phyloP scores from a whole-genome alignment of 345 rosid genomes.

The Hirschfeldia incana region DNA sequence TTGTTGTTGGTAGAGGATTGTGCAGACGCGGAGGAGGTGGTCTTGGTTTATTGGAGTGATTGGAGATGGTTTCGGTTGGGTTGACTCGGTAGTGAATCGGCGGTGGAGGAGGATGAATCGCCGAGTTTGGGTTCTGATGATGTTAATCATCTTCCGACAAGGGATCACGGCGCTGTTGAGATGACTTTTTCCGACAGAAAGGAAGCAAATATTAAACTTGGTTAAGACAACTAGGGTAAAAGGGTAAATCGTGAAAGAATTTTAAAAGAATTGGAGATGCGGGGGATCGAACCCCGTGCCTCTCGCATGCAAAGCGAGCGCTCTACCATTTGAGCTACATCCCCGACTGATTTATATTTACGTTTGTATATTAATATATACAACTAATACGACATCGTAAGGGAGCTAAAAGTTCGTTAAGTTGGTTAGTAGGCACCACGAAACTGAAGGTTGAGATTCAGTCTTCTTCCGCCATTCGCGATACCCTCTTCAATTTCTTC shows the following conservation, averaged over 20 bases:
- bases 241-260: not conserved
- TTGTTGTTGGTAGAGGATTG: slow-evolving; percentile 79
- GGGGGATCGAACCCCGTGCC: slow-evolving; percentile 90
- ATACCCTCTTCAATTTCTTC: slow-evolving; percentile 32
- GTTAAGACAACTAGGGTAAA: not conserved
- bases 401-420: slow-evolving; percentile 24
- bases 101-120: slow-evolving; percentile 14
- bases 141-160: slow-evolving; percentile 18
- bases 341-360: slow-evolving; percentile 38
- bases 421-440: slow-evolving; percentile 16
- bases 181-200: not conserved
- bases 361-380: not conserved
- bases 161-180: not conserved
- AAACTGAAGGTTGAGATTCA: slow-evolving; percentile 60
- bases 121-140: slow-evolving; percentile 26
- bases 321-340: slow-evolving; percentile 98
- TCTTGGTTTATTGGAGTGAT: slow-evolving; percentile 49
- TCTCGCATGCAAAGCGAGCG: slow-evolving; percentile 97
- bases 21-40: slow-evolving; percentile 70
- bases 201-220: not conserved
- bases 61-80: slow-evolving; percentile 23
- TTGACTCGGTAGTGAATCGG: slow-evolving; percentile 13
- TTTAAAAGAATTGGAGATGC: slow-evolving; percentile 51
- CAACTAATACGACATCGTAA: not conserved
- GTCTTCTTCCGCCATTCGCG: slow-evolving; percentile 49